A percentile compares a stretch with the other conserved stretches of the same genome.
These are phyloP conservation scores for Aspergillus conjunctus DNA, from an alignment of 495 filamentous ascomycete genomes.

Conservation along the genomic window DNA sequence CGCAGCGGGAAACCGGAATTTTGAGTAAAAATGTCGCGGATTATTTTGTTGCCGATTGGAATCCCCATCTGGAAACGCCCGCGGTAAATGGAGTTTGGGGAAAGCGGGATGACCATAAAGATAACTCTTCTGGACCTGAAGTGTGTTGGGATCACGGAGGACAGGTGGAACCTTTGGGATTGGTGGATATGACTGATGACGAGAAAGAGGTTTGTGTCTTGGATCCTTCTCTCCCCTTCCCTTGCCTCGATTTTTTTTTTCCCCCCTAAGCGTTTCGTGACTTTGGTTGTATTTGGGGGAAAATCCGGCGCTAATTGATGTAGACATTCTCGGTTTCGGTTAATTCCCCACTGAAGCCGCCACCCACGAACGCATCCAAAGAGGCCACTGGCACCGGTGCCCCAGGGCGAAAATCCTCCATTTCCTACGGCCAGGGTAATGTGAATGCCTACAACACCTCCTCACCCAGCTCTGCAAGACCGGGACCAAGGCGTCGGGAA, in stretches of 20 bases:
- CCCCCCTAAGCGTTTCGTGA: not conserved
- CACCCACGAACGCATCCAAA: constrained; percentile 68
- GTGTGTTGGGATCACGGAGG: constrained; percentile 89
- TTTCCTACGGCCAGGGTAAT: constrained; percentile 61
- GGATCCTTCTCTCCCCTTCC: constrained; percentile 16
- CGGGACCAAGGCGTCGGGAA: constrained; percentile 77
- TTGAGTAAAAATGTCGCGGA: constrained; percentile 65
- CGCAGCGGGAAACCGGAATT: constrained; percentile 56
- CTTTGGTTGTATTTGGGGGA: constrained; percentile 15
- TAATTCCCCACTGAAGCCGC: constrained; percentile 90
- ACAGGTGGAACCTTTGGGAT: constrained; percentile 66
- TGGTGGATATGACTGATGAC: constrained; percentile 76
- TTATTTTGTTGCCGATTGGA: constrained; percentile 75
- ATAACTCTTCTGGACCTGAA: constrained; percentile 66
- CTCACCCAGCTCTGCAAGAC: constrained; percentile 67
- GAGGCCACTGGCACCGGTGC: constrained; percentile 61
- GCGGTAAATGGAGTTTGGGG: constrained; percentile 70
- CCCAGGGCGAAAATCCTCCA: constrained; percentile 72
- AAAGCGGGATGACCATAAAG: constrained; percentile 68
- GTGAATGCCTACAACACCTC: constrained; percentile 48
- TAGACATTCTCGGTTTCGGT: constrained; percentile 81
- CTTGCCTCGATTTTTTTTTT: not conserved
- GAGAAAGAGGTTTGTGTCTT: constrained; percentile 73
- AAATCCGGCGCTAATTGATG: constrained; percentile 26
- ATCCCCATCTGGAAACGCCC: constrained; percentile 67